Base-by-base conservation (phyloP, 2,329 filamentous ascomycete species). In the Trichoderma asperellum region DNA sequence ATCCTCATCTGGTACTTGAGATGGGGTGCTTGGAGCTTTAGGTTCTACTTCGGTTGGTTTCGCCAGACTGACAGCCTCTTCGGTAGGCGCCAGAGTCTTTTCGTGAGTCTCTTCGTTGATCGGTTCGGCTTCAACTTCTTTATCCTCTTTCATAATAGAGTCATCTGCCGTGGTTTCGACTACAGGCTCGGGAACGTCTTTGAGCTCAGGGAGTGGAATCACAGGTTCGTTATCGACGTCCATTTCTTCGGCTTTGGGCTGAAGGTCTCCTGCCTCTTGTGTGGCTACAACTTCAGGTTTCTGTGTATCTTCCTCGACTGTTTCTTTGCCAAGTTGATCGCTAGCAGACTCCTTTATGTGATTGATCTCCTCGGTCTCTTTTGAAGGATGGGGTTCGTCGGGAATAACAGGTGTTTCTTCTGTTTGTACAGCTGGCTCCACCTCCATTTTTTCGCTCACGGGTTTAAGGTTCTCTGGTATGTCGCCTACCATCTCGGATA, bases 1-100 rank as follows among this genome's bases (percentile, higher is more conserved):
- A 37, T 85, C 85, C 61, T 85, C 83, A 21, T 84, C 83, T 35
- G 81, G 81, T 35, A 81, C 79, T 52, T 83, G 84, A 4, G 84
- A 86, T 4, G 84, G 83, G 8, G 82, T 86, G 70, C 81, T 86
- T 0, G 81, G 80, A 6, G 76, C 75, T 35, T 75, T 82, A n/a
- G 77, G 77, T 34, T 67, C 74, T n/a, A 69, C 66, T 58, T 79
- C 79, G 8, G 72, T 75, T 5, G 74, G 75, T 70, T 78, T 78
- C 32, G 75, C 64, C 2, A 74, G 69, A 27, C 73, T 40, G n/a
- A 34, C 16, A 43, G 55, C n/a, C 8, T 53, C 53, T 16, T 68
- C 69, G 53, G 27, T 16, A 37, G 68, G 18, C 21, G 34, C 21
- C n/a, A 27, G 35, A 6, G 52, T 32, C 32, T 32, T 32, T 32